Evolutionary conservation across 768 basidiomycete genomes (phyloP).

Genomic region (Hebeloma cylindrosporum): DNA sequence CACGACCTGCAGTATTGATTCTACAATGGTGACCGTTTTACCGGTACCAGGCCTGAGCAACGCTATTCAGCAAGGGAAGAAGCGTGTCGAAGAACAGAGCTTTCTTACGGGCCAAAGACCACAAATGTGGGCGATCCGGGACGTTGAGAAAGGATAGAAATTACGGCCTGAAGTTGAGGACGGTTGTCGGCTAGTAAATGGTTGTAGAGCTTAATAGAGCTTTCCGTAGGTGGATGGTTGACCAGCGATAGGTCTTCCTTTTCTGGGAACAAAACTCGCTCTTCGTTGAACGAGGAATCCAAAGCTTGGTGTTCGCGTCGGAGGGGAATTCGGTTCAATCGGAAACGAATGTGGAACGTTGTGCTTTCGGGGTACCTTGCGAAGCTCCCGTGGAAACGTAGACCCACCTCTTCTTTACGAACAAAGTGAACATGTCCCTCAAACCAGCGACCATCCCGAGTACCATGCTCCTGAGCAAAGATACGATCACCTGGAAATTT

Average conservation of each 20-base stretch:
- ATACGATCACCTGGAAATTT: slow-evolving; percentile 61
- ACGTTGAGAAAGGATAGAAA: slow-evolving; percentile 41
- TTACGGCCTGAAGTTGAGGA: slow-evolving; percentile 49
- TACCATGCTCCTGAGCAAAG: slow-evolving; percentile 44
- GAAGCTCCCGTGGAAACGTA: slow-evolving; percentile 51
- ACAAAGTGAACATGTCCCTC: slow-evolving; percentile 60
- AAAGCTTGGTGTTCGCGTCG: slow-evolving; percentile 63
- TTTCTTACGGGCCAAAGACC: slow-evolving; percentile 62
- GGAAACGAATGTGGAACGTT: slow-evolving; percentile 53
- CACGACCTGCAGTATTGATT: slow-evolving; percentile 59
- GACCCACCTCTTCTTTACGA: slow-evolving; percentile 46
- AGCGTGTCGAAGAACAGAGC: neutral
- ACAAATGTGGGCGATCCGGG: slow-evolving; percentile 53
- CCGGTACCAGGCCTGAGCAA: slow-evolving; percentile 64
- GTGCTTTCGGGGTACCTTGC: slow-evolving; percentile 31
- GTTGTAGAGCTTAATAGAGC: slow-evolving; percentile 45
- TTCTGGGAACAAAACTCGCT: slow-evolving; percentile 52
- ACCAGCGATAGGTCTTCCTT: slow-evolving; percentile 10
- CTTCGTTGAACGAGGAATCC: slow-evolving; percentile 41
- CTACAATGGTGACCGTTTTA: slow-evolving; percentile 65
- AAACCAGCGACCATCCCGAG: slow-evolving; percentile 47
- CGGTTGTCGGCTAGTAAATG: slow-evolving; percentile 43
- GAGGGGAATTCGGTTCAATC: slow-evolving; percentile 54
- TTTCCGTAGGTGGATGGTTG: neutral
- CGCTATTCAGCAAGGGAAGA: neutral